Base-by-base conservation (phyloP, 176 grass and related monocot species). In the Aechmea fasciata region DNA sequence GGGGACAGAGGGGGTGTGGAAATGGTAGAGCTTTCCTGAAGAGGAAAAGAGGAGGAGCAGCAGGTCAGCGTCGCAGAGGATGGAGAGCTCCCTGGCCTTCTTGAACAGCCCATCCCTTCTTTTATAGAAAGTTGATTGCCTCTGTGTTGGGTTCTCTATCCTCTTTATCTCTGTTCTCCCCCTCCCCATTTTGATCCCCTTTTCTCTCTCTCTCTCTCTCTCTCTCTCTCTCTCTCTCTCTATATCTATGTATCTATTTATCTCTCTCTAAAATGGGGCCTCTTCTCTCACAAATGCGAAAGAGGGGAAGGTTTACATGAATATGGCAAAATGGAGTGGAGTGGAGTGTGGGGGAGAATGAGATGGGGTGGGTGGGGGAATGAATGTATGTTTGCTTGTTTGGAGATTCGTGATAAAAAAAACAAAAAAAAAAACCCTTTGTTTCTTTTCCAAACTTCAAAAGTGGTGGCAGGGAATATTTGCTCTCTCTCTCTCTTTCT, bases 71-170 rank as follows among this genome's bases (percentile, higher is more conserved):
- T 99, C 95, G 79, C 95, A 99, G 70, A 99, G 85, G 14, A 99
- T 84, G 69, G 90, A 74, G 66, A 99, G 89, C 87, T 93, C 95
- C 78, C 85, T 64, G 24, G 95, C 95, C 82, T 99, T 99, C 86
- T 99, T 99, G 81, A 99, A 99, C 28, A 99, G 74, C 3, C 95
- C 95, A 78, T 99, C 95, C 67, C 95, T 70, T 82, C 95, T 91
- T 86, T 99, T 99, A 85, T 99, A 99, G 90, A 99, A 99, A 72
- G 90, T 99, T 59, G 94, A 99, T 79, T 99, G 94, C 69, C 94
- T 85, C 82, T 93, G 94, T 52, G 82, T 86, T 11, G 87, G 74
- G 77, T 99, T 99, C 71, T 99, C 94, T 75, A 93, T 99, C 82
- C 87, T 87, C 87, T 90, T 99, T 90, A 99, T 93, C 90, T 99